Evolutionary conservation across 345 rosid genomes (phyloP).

Genomic region (Arabidopsis arenosa): DNA sequence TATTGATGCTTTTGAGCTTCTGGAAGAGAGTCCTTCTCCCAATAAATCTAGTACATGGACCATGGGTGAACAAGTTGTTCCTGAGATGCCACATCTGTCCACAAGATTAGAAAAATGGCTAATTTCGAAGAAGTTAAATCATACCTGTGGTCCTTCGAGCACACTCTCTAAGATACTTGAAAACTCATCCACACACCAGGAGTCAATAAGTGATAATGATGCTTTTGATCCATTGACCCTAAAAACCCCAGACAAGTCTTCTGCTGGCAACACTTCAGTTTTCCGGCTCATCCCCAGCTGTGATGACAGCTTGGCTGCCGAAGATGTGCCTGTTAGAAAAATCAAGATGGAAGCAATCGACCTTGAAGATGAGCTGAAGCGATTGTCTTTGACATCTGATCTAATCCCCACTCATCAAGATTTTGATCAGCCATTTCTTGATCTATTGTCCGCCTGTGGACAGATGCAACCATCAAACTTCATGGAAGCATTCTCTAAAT

Average conservation of each 20-base stretch:
- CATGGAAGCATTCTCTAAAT: conserved; percentile 71
- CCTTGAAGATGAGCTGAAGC: conserved; percentile 64
- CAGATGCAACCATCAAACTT: conserved; percentile 67
- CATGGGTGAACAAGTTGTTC: conserved; percentile 53
- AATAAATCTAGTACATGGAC: conserved; percentile 73
- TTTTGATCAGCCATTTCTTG: conserved; percentile 58
- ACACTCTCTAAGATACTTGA: conserved; percentile 82
- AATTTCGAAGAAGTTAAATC: conserved; percentile 61
- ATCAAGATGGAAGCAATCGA: conserved; percentile 44
- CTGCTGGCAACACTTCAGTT: conserved; percentile 34
- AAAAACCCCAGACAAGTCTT: conserved; percentile 58
- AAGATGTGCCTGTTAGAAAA: conserved; percentile 43
- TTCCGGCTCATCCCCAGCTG: conserved; percentile 53
- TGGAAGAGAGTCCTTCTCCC: conserved; percentile 99
- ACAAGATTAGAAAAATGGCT: conserved; percentile 84
- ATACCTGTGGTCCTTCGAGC: conserved; percentile 64
- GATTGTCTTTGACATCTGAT: conserved; percentile 72
- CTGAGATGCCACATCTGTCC: conserved; percentile 57
- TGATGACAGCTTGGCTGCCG: conserved; percentile 32
- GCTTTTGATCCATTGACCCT: conserved; percentile 38
- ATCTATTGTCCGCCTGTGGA: conserved; percentile 69
- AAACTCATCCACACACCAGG: conserved; percentile 47
- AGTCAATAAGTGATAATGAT: conserved; percentile 44
- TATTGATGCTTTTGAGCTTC: conserved; percentile 90
- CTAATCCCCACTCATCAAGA: conserved; percentile 50